Evolutionary conservation across 2,329 filamentous ascomycete genomes (phyloP), one percentile per base, ranked within the genome.

Genomic region (Fusarium sp.): DNA sequence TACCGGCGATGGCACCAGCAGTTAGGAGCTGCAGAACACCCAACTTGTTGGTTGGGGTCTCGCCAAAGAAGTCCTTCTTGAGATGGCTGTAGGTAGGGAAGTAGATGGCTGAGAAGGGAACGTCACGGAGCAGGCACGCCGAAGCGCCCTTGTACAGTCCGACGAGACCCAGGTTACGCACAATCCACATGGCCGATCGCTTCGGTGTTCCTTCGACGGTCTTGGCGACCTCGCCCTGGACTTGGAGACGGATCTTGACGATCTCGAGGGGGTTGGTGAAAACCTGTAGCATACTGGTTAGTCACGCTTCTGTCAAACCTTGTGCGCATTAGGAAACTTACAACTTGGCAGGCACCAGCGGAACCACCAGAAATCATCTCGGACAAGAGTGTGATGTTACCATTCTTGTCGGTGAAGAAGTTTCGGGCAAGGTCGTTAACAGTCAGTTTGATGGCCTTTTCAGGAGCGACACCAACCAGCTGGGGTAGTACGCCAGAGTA

Each of bases 261-360:
- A 99, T 99, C 80, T 99, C 96, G 18, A 99, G 89, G 25, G 96
- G 96, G 80, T 98, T 99, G 72, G 94, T 97, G 81, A 98, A 98
- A 73, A 97, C 89, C 92, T 94, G 57, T 33, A 33, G 18, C 18
- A 15, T 37, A 31, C 37, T 51, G 48, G 59, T 68, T 39, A 67
- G 43, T 45, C 11, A 17, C 21, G 35, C 9, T 45, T 48, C 18
- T 36, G 43, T 52, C n/a, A 17, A 31, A 37, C 5, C 7, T 13
- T 17, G 18, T 2, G 11, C 29, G 13, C 17, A 31, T n/a, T 5
- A n/a, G 13, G 13, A 45, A 54, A 90, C 91, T 84, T 86, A 96
- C 93, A 72, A 99, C 96, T 90, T 99, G 96, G 81, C 95, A 98
- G 72, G 83, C 94, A 81, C 96, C 96, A 36, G 96, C 96, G 52